Base-by-base conservation (phyloP, 2,329 filamentous ascomycete species). In the Fusarium mangiferae region DNA sequence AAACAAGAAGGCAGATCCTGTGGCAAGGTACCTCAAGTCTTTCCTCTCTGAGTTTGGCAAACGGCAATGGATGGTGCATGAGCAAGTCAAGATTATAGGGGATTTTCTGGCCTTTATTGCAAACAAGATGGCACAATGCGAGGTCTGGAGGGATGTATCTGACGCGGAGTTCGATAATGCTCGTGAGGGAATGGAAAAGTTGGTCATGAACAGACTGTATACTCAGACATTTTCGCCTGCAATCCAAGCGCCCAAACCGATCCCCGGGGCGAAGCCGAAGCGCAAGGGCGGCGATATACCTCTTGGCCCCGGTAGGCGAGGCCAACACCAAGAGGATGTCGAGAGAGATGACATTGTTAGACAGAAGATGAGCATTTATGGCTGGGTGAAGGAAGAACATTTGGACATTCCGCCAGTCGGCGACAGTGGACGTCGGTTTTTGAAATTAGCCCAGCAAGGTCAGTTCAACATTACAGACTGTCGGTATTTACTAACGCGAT, bases 61-160 rank as follows among this genome's bases (percentile, higher is more conserved):
- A 85, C 94, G 95, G 76, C 96, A 98, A 83, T 99, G 96, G 96
- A 97, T 98, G 94, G 96, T 98, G 12, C 96, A 99, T 81, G 96
- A 99, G 84, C 96, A 99, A 82, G 96, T 98, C 81, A 99, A 99
- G 84, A 98, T 99, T 72, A 98, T 99, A 70, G 91, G 94, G 75
- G 97, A 99, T 81, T 99, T 99, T 77, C 86, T 99, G 54, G 91
- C 95, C 49, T 99, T 99, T 79, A 99, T 99, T 73, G 93, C 94
- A 61, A 98, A 98, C 84, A 98, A 98, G 85, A 99, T 99, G 97
- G 94, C 93, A 20, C 90, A 94, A 74, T 99, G 96, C 80, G 96
- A 99, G 71, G 94, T 99, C 7, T 99, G 96, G 96, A 91, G 94
- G 65, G 94, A 96, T 39, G 94, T 98, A 0, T 97, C 95, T 1